Evolutionary conservation across 768 basidiomycete genomes (phyloP).

Genomic region (Suillus tomentosus): DNA sequence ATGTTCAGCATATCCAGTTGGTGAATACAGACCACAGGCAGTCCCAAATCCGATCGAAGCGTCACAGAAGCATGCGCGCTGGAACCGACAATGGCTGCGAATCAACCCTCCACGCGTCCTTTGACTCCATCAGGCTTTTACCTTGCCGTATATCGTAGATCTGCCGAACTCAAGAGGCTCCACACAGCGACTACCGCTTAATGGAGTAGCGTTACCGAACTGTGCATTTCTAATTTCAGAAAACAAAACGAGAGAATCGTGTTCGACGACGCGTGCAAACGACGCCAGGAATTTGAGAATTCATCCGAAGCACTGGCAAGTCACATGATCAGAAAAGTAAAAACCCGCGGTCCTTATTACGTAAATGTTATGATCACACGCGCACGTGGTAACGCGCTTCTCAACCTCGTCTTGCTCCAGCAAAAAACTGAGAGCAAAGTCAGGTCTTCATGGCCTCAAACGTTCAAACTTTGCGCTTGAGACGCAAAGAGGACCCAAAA

Average conservation of each 20-base stretch:
- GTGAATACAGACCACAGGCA: neutral
- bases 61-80: conserved; percentile 3
- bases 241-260: conserved; percentile 1
- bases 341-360: neutral
- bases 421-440: neutral
- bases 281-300: neutral
- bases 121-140: neutral
- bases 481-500: conserved; percentile 41
- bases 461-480: conserved; percentile 51
- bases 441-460: conserved; percentile 45
- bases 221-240: conserved; percentile 4
- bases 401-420: neutral
- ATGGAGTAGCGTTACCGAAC: neutral
- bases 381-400: neutral
- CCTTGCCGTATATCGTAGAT: neutral
- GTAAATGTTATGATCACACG: neutral
- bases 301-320: neutral
- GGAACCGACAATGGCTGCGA: conserved; percentile 8
- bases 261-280: neutral
- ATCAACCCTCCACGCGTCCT: neutral
- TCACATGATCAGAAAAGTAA: neutral
- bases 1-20: neutral
- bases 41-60: neutral
- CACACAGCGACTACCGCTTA: conserved; percentile 1
- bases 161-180: neutral